These are phyloP conservation scores for Setaria viridis DNA, from an alignment of 202 grass and related monocot species.

Conservation along the genomic window DNA sequence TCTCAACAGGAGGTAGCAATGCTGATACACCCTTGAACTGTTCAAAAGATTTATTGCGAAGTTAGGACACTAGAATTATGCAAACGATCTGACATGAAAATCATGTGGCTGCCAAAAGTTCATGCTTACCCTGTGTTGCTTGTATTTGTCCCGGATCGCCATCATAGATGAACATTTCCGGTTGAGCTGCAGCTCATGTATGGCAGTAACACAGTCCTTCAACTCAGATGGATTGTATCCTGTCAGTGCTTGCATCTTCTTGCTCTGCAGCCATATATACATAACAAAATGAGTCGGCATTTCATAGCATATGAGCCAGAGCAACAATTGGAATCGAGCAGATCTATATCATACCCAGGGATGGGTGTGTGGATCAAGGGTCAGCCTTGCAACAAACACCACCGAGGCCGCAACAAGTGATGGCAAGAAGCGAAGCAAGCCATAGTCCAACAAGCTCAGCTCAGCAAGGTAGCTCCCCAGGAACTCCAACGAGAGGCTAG, in stretches of 20 bases:
- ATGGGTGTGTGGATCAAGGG: constrained; percentile 58
- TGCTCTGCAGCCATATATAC: constrained; percentile 53
- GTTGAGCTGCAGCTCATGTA: constrained; percentile 78
- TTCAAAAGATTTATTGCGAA: constrained; percentile 42
- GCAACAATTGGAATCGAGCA: neutral
- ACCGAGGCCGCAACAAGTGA: constrained; percentile 68
- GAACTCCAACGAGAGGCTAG: constrained; percentile 58
- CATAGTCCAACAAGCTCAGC: constrained; percentile 69
- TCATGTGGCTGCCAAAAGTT: neutral
- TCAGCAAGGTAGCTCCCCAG: constrained; percentile 67
- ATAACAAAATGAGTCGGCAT: constrained; percentile 29
- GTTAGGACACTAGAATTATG: constrained; percentile 29
- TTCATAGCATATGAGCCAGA: neutral
- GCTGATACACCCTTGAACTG: constrained; percentile 85
- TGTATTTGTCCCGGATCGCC: constrained; percentile 78
- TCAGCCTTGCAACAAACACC: constrained; percentile 70
- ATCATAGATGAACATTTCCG: constrained; percentile 57
- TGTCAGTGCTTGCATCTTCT: constrained; percentile 61
- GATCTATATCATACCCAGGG: constrained; percentile 67
- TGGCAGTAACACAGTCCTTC: constrained; percentile 64
- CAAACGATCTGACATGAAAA: neutral
- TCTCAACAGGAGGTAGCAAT: constrained; percentile 67
- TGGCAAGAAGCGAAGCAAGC: constrained; percentile 63
- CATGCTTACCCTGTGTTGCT: constrained; percentile 73
- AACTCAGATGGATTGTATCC: constrained; percentile 73